Conservation (phyloP, 2,329 filamentous ascomycete genomes). For the Exophiala lecanii-corni region DNA sequence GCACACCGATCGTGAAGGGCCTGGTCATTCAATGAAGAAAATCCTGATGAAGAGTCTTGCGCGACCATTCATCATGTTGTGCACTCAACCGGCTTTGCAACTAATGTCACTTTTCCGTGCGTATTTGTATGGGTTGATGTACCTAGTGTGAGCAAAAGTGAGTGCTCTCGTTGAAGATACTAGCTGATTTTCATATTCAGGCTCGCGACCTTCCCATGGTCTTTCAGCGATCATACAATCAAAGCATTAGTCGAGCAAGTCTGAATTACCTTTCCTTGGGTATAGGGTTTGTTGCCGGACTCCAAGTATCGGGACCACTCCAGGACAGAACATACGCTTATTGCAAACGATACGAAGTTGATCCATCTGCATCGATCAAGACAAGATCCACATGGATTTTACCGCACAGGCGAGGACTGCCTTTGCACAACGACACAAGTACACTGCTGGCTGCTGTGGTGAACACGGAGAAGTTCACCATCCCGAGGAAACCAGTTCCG, state of each 20-base stretch:
- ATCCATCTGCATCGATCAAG: background rate
- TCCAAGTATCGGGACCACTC: slow-evolving; percentile 21
- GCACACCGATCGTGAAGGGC: slow-evolving; percentile 22
- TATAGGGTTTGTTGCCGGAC: slow-evolving; percentile 51
- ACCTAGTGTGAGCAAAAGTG: slow-evolving; percentile 51
- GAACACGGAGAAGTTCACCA: slow-evolving; percentile 1
- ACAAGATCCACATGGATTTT: slow-evolving; percentile 2
- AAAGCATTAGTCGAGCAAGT: slow-evolving; percentile 54
- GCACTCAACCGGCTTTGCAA: slow-evolving; percentile 58
- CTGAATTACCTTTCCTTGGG: slow-evolving; percentile 61
- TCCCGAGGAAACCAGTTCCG: slow-evolving; percentile 3
- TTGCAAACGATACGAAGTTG: slow-evolving; percentile 6
- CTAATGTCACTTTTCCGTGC: slow-evolving; percentile 52
- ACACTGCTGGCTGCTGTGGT: background rate
- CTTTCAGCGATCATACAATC: slow-evolving; percentile 52
- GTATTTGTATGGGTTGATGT: slow-evolving; percentile 59
- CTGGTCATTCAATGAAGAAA: slow-evolving; percentile 31
- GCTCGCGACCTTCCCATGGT: slow-evolving; percentile 40
- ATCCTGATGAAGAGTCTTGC: slow-evolving; percentile 41
- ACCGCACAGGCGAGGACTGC: background rate
- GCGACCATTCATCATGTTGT: slow-evolving; percentile 54
- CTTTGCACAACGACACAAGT: background rate
- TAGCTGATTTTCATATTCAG: background rate
- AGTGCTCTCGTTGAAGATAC: too few relatives aligned
- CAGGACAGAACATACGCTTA: slow-evolving; percentile 7